Percentiles rank a stretch among this genome's conserved stretches.
Conservation (phyloP, 371 early-diverging fungal genomes). For the Apophysomyces trapeziformis region DNA sequence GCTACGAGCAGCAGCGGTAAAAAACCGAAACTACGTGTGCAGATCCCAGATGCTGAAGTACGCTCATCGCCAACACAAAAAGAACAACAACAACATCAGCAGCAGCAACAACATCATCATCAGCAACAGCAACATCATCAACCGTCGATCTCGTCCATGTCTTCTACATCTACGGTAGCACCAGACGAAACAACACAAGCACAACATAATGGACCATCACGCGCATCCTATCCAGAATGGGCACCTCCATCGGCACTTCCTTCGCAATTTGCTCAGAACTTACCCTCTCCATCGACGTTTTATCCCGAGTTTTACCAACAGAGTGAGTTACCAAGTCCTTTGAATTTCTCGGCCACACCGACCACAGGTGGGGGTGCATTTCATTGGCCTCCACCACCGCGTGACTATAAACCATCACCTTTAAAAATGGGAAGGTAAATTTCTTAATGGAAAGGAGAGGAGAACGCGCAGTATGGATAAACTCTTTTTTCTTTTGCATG, state of each 20-base stretch:
- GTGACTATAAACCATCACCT: slow-evolving; percentile 29
- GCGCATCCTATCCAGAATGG: background rate
- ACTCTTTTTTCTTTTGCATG: background rate
- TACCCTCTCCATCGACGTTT: slow-evolving; percentile 79
- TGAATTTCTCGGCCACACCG: slow-evolving; percentile 68
- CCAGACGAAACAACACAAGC: slow-evolving; percentile 2
- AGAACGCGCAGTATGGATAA: no score
- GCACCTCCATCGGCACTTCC: slow-evolving; percentile 62
- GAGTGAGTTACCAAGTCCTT: slow-evolving; percentile 64
- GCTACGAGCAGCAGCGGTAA: slow-evolving; percentile 38
- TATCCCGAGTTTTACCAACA: slow-evolving; percentile 79
- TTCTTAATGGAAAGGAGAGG: background rate
- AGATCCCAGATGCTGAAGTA: slow-evolving; percentile 46
- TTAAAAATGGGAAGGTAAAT: slow-evolving; percentile 16
- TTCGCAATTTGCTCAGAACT: slow-evolving; percentile 76
- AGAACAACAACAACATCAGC: slow-evolving; percentile 7
- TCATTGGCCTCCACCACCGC: slow-evolving; percentile 60
- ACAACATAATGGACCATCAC: slow-evolving; percentile 10
- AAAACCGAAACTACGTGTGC: slow-evolving; percentile 55
- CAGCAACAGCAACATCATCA: slow-evolving; percentile 18
- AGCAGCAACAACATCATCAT: no score
- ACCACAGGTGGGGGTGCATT: slow-evolving; percentile 60
- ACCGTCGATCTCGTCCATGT: slow-evolving; percentile 19
- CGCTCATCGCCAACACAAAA: slow-evolving; percentile 17
- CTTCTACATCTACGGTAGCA: slow-evolving; percentile 24